These are phyloP conservation scores for Gonapodya sp. DNA, from an alignment of 192 early-diverging fungal species.

Conservation along the genomic window DNA sequence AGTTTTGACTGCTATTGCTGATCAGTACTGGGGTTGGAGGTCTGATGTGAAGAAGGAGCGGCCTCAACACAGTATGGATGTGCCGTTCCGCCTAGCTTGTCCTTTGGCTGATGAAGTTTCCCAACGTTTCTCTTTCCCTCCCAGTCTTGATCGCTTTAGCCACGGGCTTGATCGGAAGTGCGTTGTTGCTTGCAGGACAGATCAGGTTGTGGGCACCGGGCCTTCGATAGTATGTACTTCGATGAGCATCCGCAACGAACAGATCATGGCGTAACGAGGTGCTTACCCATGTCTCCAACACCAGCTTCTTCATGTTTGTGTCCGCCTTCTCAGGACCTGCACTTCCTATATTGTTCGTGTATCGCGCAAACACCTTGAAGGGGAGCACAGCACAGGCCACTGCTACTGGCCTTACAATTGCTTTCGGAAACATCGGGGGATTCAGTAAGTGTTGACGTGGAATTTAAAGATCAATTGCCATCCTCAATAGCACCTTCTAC, in stretches of 20 bases:
- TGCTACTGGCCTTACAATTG: background rate
- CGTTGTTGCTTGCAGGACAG: background rate
- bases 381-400: background rate
- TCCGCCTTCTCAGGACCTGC: background rate
- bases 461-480: too few species aligned
- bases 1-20: background rate
- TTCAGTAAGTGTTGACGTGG: background rate
- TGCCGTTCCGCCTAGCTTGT: too few species aligned
- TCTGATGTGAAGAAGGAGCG: background rate
- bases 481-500: background rate
- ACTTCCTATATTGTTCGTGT: background rate
- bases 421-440: background rate
- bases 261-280: background rate
- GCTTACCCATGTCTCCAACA: background rate
- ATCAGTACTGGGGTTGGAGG: background rate
- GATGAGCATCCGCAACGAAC: background rate
- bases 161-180: background rate
- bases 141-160: background rate
- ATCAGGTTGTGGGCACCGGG: background rate
- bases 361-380: background rate
- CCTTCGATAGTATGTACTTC: background rate
- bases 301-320: background rate
- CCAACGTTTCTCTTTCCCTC: background rate
- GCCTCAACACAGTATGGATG: background rate
- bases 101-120: background rate